These are phyloP conservation scores for Sarocladium oryzae DNA, from an alignment of 2,329 filamentous ascomycete species.

Conservation along the genomic window DNA sequence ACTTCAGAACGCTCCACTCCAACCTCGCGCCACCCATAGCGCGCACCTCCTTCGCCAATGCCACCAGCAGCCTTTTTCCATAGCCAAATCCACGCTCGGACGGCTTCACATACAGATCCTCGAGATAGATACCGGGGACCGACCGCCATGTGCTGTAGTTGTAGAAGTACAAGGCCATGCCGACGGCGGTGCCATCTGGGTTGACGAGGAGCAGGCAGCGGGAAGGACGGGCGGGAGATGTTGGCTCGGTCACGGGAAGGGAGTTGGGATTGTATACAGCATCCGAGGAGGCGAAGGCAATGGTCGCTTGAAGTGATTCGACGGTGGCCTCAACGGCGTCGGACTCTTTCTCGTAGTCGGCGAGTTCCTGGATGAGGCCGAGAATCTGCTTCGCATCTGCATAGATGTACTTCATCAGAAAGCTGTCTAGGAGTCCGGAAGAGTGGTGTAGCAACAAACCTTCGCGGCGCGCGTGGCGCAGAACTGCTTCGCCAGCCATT, in stretches of 20 bases:
- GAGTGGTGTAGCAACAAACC: slow-evolving; percentile 33
- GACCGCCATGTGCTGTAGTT: slow-evolving; percentile 93
- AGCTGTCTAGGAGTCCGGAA: no score
- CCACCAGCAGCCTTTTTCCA: slow-evolving; percentile 66
- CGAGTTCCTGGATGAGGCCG: slow-evolving; percentile 74
- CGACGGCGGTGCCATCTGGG: slow-evolving; percentile 43
- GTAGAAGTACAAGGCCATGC: slow-evolving; percentile 89
- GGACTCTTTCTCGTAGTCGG: slow-evolving; percentile 77
- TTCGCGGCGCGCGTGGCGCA: slow-evolving; percentile 49
- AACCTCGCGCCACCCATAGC: slow-evolving; percentile 67
- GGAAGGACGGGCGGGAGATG: slow-evolving; percentile 54
- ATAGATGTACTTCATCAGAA: slow-evolving; percentile 1
- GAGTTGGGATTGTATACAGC: slow-evolving; percentile 31
- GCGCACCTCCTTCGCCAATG: slow-evolving; percentile 72
- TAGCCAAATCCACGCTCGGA: slow-evolving; percentile 69
- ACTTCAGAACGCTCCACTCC: slow-evolving; percentile 88
- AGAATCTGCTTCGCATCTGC: slow-evolving; percentile 79
- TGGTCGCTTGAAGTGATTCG: slow-evolving; percentile 62
- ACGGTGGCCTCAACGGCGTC: slow-evolving; percentile 73
- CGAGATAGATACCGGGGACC: slow-evolving; percentile 83
- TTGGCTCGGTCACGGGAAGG: slow-evolving; percentile 44
- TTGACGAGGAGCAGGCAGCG: slow-evolving; percentile 66
- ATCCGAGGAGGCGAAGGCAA: slow-evolving; percentile 64
- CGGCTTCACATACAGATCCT: slow-evolving; percentile 80
- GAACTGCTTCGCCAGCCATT: slow-evolving; percentile 10